phyloP scores from a whole-genome alignment of 305 asterid species.

The Withania somnifera region DNA sequence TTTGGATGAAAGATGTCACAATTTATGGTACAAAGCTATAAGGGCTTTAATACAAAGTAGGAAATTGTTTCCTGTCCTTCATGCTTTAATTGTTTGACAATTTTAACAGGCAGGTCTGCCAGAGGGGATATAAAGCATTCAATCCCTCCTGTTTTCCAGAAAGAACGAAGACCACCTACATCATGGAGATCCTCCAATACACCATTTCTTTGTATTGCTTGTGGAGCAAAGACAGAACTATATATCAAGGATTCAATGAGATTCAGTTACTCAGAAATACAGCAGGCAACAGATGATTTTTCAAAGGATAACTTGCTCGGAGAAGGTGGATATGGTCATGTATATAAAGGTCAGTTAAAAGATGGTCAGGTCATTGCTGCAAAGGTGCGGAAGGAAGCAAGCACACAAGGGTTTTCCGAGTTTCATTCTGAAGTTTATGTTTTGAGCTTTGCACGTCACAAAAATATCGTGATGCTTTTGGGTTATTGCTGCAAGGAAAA shows the following conservation, averaged over 20 bases:
- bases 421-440: constrained; percentile 59
- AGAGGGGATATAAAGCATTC: constrained; percentile 15
- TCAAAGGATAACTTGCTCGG: constrained; percentile 50
- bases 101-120: constrained; percentile 12
- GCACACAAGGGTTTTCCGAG: constrained; percentile 58
- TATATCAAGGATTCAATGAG: constrained; percentile 28
- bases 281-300: constrained; percentile 48
- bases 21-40: background rate
- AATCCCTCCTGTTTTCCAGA: constrained; percentile 14
- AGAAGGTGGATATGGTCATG: constrained; percentile 75
- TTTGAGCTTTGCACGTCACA: constrained; percentile 65
- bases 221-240: constrained; percentile 30
- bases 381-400: constrained; percentile 64
- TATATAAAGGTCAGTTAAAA: constrained; percentile 54
- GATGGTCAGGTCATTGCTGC: constrained; percentile 70
- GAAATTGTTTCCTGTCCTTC: background rate
- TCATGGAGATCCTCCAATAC: constrained; percentile 16
- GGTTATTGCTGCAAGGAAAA: constrained; percentile 78
- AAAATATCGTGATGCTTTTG: constrained; percentile 73
- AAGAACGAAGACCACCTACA: constrained; percentile 12
- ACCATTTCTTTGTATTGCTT: constrained; percentile 48
- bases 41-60: background rate
- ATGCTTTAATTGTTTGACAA: background rate
- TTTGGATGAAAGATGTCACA: background rate
- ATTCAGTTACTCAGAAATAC: constrained; percentile 45